A percentile compares a stretch with the other conserved stretches of the same genome.
Conservation (phyloP, 345 rosid species). For the Arabis alpina region DNA sequence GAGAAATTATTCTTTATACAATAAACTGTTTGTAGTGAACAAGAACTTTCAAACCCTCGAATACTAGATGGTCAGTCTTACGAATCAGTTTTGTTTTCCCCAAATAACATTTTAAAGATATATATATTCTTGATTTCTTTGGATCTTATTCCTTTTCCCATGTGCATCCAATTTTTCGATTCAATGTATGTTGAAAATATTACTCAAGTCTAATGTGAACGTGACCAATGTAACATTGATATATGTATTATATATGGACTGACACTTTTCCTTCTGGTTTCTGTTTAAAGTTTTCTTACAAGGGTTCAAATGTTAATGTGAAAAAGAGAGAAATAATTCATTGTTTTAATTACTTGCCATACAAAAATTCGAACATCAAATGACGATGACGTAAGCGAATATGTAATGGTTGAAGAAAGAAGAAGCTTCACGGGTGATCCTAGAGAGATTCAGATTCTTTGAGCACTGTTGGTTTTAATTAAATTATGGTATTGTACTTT, state of each 20-base stretch:
- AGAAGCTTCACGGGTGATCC: slow-evolving; percentile 26
- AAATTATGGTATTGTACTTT: background rate
- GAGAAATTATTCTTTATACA: background rate
- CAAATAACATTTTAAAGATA: slow-evolving; percentile 7
- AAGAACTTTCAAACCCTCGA: slow-evolving; percentile 29
- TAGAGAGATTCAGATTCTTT: slow-evolving; percentile 33
- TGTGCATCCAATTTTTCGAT: slow-evolving; percentile 34
- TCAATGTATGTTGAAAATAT: slow-evolving; percentile 37
- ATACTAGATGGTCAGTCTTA: slow-evolving; percentile 21
- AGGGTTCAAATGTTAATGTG: background rate
- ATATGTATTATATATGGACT: background rate
- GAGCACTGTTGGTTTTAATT: slow-evolving; percentile 13
- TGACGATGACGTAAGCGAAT: slow-evolving; percentile 25
- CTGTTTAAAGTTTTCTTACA: background rate
- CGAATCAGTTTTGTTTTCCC: slow-evolving; percentile 18
- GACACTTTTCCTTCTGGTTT: background rate
- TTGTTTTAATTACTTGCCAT: slow-evolving; percentile 9
- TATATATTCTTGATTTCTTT: slow-evolving; percentile 16
- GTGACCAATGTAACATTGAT: slow-evolving; percentile 9
- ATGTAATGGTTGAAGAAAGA: slow-evolving; percentile 24
- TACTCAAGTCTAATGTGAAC: slow-evolving; percentile 18
- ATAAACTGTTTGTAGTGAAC: background rate
- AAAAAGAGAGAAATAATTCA: background rate
- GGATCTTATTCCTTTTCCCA: slow-evolving; percentile 40
- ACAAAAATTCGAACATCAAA: background rate